These are phyloP conservation scores for Ceratobasidium sp. DNA, from an alignment of 1,284 basidiomycete genomes.

Conservation along the genomic window DNA sequence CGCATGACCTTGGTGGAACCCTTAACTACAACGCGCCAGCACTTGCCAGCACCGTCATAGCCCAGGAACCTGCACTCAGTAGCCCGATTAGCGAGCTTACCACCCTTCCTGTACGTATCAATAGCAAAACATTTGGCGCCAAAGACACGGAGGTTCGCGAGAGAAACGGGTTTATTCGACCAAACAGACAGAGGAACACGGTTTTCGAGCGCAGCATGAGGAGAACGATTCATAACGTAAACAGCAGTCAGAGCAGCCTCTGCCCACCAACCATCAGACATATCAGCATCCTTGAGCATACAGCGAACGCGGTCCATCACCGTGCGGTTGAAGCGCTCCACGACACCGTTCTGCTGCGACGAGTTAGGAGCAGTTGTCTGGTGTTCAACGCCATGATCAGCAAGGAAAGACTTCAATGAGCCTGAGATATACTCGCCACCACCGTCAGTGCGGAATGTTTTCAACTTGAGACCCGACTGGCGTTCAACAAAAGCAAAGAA, in stretches of 20 bases:
- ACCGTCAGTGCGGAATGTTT: constrained; percentile 50
- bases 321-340: no score
- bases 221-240: no score
- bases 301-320: no score
- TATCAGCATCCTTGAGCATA: no score
- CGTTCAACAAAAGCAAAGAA: constrained; percentile 46
- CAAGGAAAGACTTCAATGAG: neutral
- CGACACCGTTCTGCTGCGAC: no score
- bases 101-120: constrained; percentile 1
- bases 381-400: no score
- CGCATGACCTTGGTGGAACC: constrained; percentile 20
- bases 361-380: no score
- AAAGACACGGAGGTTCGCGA: constrained; percentile 27
- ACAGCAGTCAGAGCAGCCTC: no score
- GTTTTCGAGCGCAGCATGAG: no score
- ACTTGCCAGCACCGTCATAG: constrained; percentile 8
- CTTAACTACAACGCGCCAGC: neutral
- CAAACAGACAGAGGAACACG: constrained; percentile 6
- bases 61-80: constrained; percentile 28
- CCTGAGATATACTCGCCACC: constrained; percentile 51
- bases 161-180: neutral
- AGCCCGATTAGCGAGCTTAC: neutral
- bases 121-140: neutral
- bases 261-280: no score
- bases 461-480: constrained; percentile 38